These are phyloP conservation scores for Hypericum androsaemum DNA, from an alignment of 345 rosid species.

Conservation along the genomic window DNA sequence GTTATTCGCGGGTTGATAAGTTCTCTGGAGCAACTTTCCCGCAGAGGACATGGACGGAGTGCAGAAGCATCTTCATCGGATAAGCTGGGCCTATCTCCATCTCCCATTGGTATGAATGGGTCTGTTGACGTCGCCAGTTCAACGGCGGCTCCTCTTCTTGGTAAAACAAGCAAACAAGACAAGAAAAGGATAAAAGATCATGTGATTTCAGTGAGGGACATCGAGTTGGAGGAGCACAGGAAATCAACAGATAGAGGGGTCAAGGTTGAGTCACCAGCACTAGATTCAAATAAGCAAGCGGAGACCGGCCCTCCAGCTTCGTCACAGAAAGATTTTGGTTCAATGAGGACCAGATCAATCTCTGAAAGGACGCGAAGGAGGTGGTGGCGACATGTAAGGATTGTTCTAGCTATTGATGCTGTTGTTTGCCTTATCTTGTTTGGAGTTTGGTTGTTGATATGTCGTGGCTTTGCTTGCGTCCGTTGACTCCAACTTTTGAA, in stretches of 20 bases:
- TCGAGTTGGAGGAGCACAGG: constrained; percentile 57
- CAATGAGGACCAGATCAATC: constrained; percentile 47
- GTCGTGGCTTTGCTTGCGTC: constrained; percentile 44
- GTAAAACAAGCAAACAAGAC: constrained; percentile 47
- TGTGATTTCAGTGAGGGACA: constrained; percentile 40
- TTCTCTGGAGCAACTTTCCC: constrained; percentile 51
- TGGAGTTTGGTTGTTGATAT: constrained; percentile 56
- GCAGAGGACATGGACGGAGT: constrained; percentile 29
- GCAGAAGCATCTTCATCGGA: constrained; percentile 20
- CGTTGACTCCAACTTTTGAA: constrained; percentile 9
- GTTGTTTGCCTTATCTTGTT: constrained; percentile 58
- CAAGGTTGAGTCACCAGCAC: constrained; percentile 24
- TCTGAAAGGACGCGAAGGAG: constrained; percentile 48
- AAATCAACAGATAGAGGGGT: constrained; percentile 43
- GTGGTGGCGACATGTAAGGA: constrained; percentile 64
- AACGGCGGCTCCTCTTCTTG: constrained; percentile 66
- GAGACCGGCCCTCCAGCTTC: constrained; percentile 35
- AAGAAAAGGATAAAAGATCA: constrained; percentile 71
- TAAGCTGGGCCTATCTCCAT: constrained; percentile 27
- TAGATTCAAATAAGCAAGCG: constrained; percentile 32
- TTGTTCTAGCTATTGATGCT: constrained; percentile 69
- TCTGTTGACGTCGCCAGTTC: constrained; percentile 41
- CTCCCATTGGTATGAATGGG: constrained; percentile 34
- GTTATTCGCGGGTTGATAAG: constrained; percentile 50
- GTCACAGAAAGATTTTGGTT: constrained; percentile 49